phyloP scores from a whole-genome alignment of 306 rosid genomes.

The Ziziphus jujuba region DNA sequence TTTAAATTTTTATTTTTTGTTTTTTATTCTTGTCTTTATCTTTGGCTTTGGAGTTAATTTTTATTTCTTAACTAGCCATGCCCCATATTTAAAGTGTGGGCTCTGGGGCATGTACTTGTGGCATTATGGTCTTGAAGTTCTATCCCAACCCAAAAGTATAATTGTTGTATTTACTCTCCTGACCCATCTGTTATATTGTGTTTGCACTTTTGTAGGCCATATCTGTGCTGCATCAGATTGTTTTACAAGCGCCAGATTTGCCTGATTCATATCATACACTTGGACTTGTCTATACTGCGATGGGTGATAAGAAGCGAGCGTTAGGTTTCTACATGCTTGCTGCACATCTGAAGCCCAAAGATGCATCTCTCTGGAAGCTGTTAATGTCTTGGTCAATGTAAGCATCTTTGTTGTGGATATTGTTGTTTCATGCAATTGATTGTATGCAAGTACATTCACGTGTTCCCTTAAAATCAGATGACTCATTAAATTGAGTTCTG shows the following conservation, averaged over 20 bases:
- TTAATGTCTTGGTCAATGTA: conserved; percentile 68
- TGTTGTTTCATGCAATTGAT: conserved; percentile 17
- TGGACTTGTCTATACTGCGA: conserved; percentile 60
- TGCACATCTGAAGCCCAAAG: conserved; percentile 70
- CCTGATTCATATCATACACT: conserved; percentile 82
- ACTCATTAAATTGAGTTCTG: no score
- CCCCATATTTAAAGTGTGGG: no score
- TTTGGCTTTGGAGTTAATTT: no score
- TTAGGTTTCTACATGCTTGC: conserved; percentile 76
- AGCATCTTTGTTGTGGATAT: conserved; percentile 29
- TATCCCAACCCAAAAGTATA: not conserved
- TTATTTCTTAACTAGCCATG: no score
- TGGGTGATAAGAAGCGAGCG: conserved; percentile 58
- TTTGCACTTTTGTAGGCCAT: conserved; percentile 56
- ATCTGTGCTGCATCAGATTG: conserved; percentile 58
- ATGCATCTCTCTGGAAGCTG: conserved; percentile 71
- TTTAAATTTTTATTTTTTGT: no score
- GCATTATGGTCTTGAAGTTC: no score
- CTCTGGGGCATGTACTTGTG: no score
- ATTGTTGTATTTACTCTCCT: conserved; percentile 10
- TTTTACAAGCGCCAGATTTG: conserved; percentile 71
- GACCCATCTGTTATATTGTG: conserved; percentile 15
- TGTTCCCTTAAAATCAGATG: not conserved
- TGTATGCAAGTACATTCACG: not conserved
- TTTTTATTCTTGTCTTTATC: no score